phyloP scores from a whole-genome alignment of 768 basidiomycete genomes.

The Candolleomyces aberdarensis region DNA sequence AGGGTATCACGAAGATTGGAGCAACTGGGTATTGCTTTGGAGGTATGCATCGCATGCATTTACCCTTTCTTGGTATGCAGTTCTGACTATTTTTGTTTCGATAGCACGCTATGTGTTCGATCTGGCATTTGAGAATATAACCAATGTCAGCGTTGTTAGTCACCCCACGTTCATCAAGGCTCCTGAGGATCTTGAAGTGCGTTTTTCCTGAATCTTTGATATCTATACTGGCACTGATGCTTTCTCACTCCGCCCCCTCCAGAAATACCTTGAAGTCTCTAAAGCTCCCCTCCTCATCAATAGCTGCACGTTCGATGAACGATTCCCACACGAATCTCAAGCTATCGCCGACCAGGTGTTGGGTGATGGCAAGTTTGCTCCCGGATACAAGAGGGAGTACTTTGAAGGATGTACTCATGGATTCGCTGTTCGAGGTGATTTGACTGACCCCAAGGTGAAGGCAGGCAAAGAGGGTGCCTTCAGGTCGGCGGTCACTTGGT shows the following conservation, averaged over 20 bases:
- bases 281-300: constrained; percentile 66
- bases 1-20: constrained; percentile 56
- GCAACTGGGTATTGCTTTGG: constrained; percentile 73
- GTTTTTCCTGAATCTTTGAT: not conserved
- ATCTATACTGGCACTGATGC: not conserved
- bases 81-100: not conserved
- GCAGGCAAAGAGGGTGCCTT: constrained; percentile 65
- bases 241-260: not conserved
- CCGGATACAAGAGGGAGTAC: constrained; percentile 48
- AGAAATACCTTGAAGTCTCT: constrained; percentile 47
- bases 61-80: too few relatives aligned
- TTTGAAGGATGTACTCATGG: constrained; percentile 51
- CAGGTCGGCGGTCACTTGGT: constrained; percentile 53
- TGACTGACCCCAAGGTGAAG: constrained; percentile 48
- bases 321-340: constrained; percentile 48
- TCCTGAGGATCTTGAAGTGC: constrained; percentile 61
- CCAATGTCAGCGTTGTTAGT: constrained; percentile 45
- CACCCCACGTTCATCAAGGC: constrained; percentile 64
- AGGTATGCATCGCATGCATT: constrained; percentile 31
- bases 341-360: constrained; percentile 48
- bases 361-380: constrained; percentile 40
- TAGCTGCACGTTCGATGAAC: constrained; percentile 50
- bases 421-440: constrained; percentile 50
- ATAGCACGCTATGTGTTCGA: constrained; percentile 58
- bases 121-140: constrained; percentile 52